phyloP scores from a whole-genome alignment of 805 yeast genomes.

The Trichomonascus vanleenenianus region DNA sequence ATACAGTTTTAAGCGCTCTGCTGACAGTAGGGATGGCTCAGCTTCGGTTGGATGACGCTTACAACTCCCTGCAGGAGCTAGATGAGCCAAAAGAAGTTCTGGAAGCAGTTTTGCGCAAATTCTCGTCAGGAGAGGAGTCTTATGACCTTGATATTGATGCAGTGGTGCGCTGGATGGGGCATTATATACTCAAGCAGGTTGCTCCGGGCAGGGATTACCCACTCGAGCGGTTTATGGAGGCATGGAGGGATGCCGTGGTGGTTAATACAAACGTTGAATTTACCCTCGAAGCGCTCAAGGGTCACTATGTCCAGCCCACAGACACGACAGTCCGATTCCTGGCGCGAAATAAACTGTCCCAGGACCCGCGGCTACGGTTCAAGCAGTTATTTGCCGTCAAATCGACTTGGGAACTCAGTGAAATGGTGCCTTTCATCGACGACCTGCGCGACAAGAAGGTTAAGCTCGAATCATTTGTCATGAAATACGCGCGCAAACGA shows the following conservation, averaged over 20 bases:
- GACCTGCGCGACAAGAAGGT: constrained; percentile 48
- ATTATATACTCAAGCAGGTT: constrained; percentile 38
- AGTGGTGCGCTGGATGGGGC: constrained; percentile 59
- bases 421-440: constrained; percentile 54
- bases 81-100: constrained; percentile 38
- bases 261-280: constrained; percentile 39
- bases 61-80: constrained; percentile 15
- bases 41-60: no score
- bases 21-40: no score
- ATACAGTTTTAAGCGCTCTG: constrained; percentile 10
- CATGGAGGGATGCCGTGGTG: constrained; percentile 26
- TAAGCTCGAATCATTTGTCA: constrained; percentile 49
- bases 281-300: constrained; percentile 40
- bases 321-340: constrained; percentile 45
- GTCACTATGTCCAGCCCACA: constrained; percentile 44
- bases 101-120: constrained; percentile 43
- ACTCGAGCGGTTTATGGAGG: constrained; percentile 35
- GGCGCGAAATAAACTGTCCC: constrained; percentile 41
- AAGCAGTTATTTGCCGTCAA: constrained; percentile 46
- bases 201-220: constrained; percentile 28
- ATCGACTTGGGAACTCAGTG: constrained; percentile 52
- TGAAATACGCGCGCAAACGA: constrained; percentile 54
- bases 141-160: constrained; percentile 36
- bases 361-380: constrained; percentile 43
- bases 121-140: constrained; percentile 26